phyloP scores from a whole-genome alignment of 495 filamentous ascomycete species.

The Evansstolkia leycettana region DNA sequence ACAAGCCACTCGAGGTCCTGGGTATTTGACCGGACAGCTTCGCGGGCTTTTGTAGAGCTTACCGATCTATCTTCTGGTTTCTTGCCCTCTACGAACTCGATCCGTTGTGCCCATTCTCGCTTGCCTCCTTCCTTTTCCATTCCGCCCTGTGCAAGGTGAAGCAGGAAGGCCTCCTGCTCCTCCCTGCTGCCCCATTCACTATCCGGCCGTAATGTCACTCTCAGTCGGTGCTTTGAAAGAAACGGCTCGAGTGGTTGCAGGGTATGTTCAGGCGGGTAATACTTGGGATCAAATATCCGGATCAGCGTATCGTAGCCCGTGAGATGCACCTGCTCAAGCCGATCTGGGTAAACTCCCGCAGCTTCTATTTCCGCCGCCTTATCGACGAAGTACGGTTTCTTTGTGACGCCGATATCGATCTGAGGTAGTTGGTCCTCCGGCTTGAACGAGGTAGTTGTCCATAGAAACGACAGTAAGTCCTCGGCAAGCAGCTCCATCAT shows the following conservation, averaged over 20 bases:
- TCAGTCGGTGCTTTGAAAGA: constrained; percentile 54
- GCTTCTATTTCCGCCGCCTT: constrained; percentile 60
- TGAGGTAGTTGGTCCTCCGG: constrained; percentile 15
- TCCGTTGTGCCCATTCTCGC: constrained; percentile 54
- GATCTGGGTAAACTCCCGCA: constrained; percentile 33
- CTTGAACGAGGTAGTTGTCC: constrained; percentile 2
- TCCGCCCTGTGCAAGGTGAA: constrained; percentile 35
- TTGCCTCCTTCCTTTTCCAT: constrained; percentile 44
- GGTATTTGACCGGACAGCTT: constrained; percentile 43
- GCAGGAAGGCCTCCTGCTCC: constrained; percentile 49
- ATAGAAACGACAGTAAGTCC: constrained; percentile 37
- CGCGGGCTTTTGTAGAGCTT: constrained; percentile 71
- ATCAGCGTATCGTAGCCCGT: constrained; percentile 82
- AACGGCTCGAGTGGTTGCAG: constrained; percentile 51
- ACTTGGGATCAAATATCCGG: constrained; percentile 71
- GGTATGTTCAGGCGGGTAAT: constrained; percentile 52
- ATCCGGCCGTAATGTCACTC: constrained; percentile 60
- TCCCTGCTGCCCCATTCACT: constrained; percentile 49
- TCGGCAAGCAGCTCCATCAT: constrained; percentile 80
- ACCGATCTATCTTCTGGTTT: constrained; percentile 43
- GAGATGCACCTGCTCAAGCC: constrained; percentile 59
- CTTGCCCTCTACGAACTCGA: constrained; percentile 56
- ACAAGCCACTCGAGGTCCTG: constrained; percentile 49
- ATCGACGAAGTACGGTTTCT: constrained; percentile 71
- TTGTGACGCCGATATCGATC: constrained; percentile 75